A percentile compares a stretch with the other conserved stretches of the same genome.
Conservation (phyloP, 139 green algal species). For the Volvox reticuliferus region DNA sequence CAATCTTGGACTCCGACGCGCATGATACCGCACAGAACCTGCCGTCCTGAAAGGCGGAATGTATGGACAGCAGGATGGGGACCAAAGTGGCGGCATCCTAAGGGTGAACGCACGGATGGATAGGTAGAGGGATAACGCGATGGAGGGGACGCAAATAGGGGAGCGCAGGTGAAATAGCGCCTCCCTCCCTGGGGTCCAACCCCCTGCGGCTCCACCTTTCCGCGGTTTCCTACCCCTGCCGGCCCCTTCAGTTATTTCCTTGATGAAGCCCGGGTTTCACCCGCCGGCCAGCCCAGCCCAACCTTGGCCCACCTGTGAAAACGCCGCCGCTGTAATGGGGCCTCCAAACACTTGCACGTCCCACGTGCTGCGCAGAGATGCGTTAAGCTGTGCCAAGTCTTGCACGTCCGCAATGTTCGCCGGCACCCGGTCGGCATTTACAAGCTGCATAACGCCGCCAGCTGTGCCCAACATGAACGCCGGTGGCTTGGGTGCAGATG, state of each 20-base stretch:
- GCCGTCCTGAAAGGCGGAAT: not conserved
- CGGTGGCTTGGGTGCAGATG: not conserved
- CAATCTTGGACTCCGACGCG: slow-evolving; percentile 1
- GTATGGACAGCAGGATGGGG: not conserved
- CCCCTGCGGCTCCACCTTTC: too few species aligned
- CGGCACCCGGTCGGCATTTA: slow-evolving; percentile 28
- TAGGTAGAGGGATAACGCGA: too few species aligned
- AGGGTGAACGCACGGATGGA: not conserved
- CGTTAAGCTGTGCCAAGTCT: not conserved
- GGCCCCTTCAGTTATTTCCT: not conserved
- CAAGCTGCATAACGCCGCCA: slow-evolving; percentile 5
- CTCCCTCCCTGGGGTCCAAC: not conserved
- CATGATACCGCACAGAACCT: slow-evolving; percentile 23
- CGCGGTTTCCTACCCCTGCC: too few species aligned
- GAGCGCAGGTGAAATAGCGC: not conserved
- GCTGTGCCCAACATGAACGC: slow-evolving; percentile 29
- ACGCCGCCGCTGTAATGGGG: slow-evolving; percentile 22
- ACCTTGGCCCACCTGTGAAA: not conserved
- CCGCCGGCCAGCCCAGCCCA: too few species aligned
- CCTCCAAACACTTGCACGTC: slow-evolving; percentile 7
- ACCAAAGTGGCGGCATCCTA: not conserved
- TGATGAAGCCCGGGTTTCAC: not conserved
- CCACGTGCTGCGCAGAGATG: not conserved
- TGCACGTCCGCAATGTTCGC: not conserved
- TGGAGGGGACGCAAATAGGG: not conserved